Evolutionary conservation across 805 yeast genomes (phyloP).

Genomic region (Candida loeiensis): DNA sequence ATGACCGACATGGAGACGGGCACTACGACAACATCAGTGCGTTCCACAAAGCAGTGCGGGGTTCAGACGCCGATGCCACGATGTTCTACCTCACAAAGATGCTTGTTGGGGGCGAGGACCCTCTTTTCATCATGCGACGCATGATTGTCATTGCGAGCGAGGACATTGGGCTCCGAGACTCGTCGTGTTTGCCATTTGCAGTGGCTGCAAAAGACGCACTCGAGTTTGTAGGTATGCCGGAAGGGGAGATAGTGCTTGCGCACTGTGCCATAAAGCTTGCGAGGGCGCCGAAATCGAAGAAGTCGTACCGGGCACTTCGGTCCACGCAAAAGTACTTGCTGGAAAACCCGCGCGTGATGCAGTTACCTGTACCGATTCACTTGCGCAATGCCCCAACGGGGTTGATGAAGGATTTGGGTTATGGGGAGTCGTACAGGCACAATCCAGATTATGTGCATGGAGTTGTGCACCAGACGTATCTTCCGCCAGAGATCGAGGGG

Average conservation of each 20-base stretch:
- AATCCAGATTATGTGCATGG: slow-evolving; percentile 81
- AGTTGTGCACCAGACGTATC: slow-evolving; percentile 64
- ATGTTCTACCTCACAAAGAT: slow-evolving; percentile 81
- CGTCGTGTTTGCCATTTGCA: slow-evolving; percentile 80
- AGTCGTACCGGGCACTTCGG: slow-evolving; percentile 77
- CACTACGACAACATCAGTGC: slow-evolving; percentile 97
- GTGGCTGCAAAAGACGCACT: slow-evolving; percentile 81
- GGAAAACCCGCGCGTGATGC: slow-evolving; percentile 54
- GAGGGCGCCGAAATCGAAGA: slow-evolving; percentile 78
- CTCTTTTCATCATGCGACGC: slow-evolving; percentile 80
- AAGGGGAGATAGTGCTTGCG: slow-evolving; percentile 81
- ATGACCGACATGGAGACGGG: slow-evolving; percentile 84
- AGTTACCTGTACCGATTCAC: slow-evolving; percentile 73
- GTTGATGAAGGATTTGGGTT: slow-evolving; percentile 85
- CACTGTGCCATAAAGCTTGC: slow-evolving; percentile 94
- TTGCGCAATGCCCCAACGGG: slow-evolving; percentile 92
- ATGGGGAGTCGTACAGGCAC: slow-evolving; percentile 81
- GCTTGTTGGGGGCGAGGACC: slow-evolving; percentile 94
- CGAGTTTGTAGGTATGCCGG: slow-evolving; percentile 91
- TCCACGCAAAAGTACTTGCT: slow-evolving; percentile 56
- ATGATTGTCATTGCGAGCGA: slow-evolving; percentile 95
- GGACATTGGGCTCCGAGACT: slow-evolving; percentile 86
- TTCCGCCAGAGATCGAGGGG: slow-evolving; percentile 57
- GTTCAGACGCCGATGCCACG: slow-evolving; percentile 87
- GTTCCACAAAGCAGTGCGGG: slow-evolving; percentile 88